These are phyloP conservation scores for Diaporthe ilicicola DNA, from an alignment of 2,329 filamentous ascomycete genomes.

Conservation along the genomic window DNA sequence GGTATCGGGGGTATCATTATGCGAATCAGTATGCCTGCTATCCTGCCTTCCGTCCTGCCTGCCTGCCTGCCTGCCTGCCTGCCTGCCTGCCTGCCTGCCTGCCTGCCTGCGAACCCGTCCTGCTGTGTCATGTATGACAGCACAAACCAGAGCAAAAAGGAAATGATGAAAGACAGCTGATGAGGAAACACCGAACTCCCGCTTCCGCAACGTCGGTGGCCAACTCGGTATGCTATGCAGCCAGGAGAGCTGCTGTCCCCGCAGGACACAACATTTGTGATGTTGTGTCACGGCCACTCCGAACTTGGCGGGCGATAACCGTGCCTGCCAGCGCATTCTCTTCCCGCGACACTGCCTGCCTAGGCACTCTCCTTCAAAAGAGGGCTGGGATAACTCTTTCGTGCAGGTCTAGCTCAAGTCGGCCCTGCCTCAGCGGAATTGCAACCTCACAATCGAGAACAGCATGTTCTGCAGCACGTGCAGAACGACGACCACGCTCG, in stretches of 20 bases:
- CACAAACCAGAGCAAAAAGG: conserved; percentile 1
- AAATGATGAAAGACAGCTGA: conserved; percentile 2
- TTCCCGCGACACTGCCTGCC: neutral
- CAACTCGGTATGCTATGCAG: neutral
- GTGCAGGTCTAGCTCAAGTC: neutral
- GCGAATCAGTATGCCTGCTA: conserved; percentile 11
- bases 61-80: neutral
- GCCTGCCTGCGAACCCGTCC: neutral
- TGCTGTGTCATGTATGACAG: conserved; percentile 16
- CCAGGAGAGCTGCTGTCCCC: conserved; percentile 1
- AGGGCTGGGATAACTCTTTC: neutral
- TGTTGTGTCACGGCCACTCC: neutral
- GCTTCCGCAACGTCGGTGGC: neutral
- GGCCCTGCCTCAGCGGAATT: conserved; percentile 53
- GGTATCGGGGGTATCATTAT: conserved; percentile 31
- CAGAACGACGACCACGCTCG: conserved; percentile 70
- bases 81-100: neutral
- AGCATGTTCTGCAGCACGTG: conserved; percentile 78
- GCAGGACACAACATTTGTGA: neutral
- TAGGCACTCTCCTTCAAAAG: neutral
- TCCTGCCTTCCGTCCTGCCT: neutral
- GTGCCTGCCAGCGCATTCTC: neutral
- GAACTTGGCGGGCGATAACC: conserved; percentile 7
- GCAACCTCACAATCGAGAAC: conserved; percentile 72
- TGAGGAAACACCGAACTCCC: conserved; percentile 1